Conservation (phyloP, 352 stramenopile genomes). For the Globisporangium acanthophoron region DNA sequence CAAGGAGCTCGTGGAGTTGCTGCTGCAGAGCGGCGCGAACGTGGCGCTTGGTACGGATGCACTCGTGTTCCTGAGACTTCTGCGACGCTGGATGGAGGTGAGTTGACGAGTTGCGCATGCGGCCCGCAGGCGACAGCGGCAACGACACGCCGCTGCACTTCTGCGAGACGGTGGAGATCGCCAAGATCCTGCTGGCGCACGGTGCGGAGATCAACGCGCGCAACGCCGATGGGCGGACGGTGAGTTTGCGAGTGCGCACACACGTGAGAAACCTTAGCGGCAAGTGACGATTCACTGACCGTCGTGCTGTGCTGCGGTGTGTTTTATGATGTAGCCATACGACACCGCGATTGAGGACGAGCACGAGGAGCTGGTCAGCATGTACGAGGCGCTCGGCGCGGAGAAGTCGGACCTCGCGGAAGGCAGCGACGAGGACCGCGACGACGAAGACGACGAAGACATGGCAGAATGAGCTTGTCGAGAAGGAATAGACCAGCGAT, state of each 20-base stretch:
- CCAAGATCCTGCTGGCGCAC: slow-evolving; percentile 47
- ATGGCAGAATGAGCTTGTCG: slow-evolving; percentile 15
- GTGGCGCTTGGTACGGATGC: slow-evolving; percentile 30
- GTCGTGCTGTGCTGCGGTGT: neutral
- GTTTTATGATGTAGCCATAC: slow-evolving; percentile 27
- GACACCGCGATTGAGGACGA: slow-evolving; percentile 64
- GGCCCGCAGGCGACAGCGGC: slow-evolving; percentile 44
- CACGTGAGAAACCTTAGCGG: neutral
- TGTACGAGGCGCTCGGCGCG: slow-evolving; percentile 44
- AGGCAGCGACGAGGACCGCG: slow-evolving; percentile 18
- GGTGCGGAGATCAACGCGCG: slow-evolving; percentile 58
- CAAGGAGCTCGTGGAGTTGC: slow-evolving; percentile 44
- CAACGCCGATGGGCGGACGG: slow-evolving; percentile 53
- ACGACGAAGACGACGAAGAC: slow-evolving; percentile 17
- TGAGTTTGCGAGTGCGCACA: neutral
- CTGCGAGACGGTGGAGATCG: slow-evolving; percentile 54
- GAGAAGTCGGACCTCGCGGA: slow-evolving; percentile 38
- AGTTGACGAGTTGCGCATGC: neutral
- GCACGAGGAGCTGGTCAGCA: slow-evolving; percentile 36
- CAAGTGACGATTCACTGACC: neutral
- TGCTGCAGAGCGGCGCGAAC: slow-evolving; percentile 38
- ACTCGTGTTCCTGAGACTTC: neutral
- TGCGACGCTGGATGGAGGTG: neutral
- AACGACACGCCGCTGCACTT: slow-evolving; percentile 61
- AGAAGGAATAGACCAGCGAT: slow-evolving; percentile 1